A percentile compares a stretch with the other conserved stretches of the same genome.
Conservation (phyloP, 2,329 filamentous ascomycete species). For the Xylariaceae sp. region DNA sequence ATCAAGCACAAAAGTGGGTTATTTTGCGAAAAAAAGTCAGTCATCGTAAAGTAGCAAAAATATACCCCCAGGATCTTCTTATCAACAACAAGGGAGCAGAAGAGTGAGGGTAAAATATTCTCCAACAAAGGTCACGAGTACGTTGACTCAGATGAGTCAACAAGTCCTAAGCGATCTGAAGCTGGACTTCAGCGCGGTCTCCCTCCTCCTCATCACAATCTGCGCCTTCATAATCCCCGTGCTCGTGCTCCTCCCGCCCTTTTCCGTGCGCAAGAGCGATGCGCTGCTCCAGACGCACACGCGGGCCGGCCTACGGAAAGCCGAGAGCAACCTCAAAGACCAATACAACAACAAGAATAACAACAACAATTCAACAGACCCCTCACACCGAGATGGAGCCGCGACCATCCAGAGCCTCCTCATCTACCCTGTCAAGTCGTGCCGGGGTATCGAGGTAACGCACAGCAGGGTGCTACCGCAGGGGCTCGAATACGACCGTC, state of each 20-base stretch:
- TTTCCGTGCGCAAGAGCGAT: conserved; percentile 48
- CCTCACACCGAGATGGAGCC: conserved; percentile 22
- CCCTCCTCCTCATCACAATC: conserved; percentile 28
- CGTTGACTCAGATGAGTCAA: conserved; percentile 12
- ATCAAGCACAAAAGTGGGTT: neutral
- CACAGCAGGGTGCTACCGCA: conserved; percentile 58
- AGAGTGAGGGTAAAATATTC: no score
- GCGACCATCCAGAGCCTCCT: conserved; percentile 56
- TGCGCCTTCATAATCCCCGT: conserved; percentile 49
- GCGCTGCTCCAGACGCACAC: conserved; percentile 51
- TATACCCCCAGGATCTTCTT: no score
- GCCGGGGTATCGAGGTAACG: conserved; percentile 67
- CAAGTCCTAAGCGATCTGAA: conserved; percentile 20
- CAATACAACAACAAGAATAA: conserved; percentile 18
- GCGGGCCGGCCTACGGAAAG: conserved; percentile 39
- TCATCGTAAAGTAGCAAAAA: no score
- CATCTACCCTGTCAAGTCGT: conserved; percentile 81
- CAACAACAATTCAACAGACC: neutral
- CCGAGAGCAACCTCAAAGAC: conserved; percentile 35
- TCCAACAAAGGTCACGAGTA: no score
- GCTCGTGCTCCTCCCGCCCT: conserved; percentile 50
- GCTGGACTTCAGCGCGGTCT: conserved; percentile 24
- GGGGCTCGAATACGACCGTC: conserved; percentile 73
- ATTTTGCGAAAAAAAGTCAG: conserved; percentile 1
- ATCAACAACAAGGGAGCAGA: no score